phyloP scores from a whole-genome alignment of 2,329 filamentous ascomycete species.

The Colletotrichum gloeosporioides region DNA sequence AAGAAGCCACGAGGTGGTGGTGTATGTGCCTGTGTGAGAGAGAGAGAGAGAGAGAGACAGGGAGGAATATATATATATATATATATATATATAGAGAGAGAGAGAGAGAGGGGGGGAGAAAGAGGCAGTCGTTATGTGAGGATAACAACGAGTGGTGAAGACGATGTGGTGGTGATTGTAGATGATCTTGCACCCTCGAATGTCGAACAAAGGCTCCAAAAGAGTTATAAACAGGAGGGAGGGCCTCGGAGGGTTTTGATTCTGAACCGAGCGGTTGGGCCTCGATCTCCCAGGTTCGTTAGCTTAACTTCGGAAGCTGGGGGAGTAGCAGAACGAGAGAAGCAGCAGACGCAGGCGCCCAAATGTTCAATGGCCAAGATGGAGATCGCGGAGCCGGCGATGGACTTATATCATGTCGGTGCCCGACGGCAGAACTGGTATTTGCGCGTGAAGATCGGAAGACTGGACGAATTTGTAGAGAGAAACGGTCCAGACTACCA shows the following conservation, averaged over 20 bases:
- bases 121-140: too few species aligned
- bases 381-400: slow-evolving; percentile 1
- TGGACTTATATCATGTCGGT: slow-evolving; percentile 20
- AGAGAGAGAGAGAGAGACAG: too few species aligned
- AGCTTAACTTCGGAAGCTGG: slow-evolving; percentile 18
- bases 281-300: slow-evolving; percentile 6
- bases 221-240: not conserved
- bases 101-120: too few species aligned
- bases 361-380: not conserved
- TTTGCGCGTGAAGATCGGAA: slow-evolving; percentile 15
- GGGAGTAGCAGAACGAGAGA: not conserved
- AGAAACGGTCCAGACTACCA: slow-evolving; percentile 2
- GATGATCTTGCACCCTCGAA: not conserved
- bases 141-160: not conserved
- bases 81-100: too few species aligned
- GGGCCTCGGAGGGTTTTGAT: slow-evolving; percentile 20
- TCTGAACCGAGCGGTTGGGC: slow-evolving; percentile 18
- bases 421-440: slow-evolving; percentile 19
- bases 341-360: not conserved
- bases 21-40: not conserved
- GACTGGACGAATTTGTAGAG: slow-evolving; percentile 13
- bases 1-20: not conserved
- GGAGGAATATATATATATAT: too few species aligned
- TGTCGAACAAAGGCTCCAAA: not conserved
- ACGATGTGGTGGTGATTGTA: not conserved